Evolutionary conservation across 345 rosid genomes (phyloP).

Genomic region (Eucalyptus regnans): DNA sequence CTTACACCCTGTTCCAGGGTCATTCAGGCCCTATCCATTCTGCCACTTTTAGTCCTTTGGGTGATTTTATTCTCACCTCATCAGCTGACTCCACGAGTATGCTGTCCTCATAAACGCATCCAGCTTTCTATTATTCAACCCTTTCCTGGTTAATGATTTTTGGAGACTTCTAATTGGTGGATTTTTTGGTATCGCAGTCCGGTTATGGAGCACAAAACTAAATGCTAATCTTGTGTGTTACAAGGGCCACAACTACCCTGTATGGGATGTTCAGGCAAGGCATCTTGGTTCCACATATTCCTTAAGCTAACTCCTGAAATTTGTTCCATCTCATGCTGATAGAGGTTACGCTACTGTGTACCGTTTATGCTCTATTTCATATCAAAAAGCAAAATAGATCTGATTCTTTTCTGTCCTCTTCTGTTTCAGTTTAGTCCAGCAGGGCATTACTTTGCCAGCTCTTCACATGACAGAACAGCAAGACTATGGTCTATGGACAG

Average conservation of each 20-base stretch:
- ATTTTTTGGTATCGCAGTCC: constrained; percentile 34
- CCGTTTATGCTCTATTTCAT: background rate
- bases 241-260: constrained; percentile 98
- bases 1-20: constrained; percentile 69
- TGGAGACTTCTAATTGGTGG: background rate
- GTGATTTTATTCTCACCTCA: constrained; percentile 84
- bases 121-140: background rate
- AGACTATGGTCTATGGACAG: constrained; percentile 95
- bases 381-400: background rate
- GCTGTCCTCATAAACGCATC: background rate
- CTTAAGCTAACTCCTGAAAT: background rate
- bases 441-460: constrained; percentile 90
- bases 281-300: background rate
- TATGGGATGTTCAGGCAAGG: constrained; percentile 96
- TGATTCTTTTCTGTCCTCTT: background rate
- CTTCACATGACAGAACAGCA: constrained; percentile 96
- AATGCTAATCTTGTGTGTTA: constrained; percentile 97
- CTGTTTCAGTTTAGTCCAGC: constrained; percentile 85
- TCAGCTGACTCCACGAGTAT: constrained; percentile 93
- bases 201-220: constrained; percentile 91
- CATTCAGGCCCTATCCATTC: constrained; percentile 97
- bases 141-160: background rate
- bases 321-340: background rate
- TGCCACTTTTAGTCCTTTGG: constrained; percentile 75
- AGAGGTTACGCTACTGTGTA: background rate